Evolutionary conservation across 305 asterid species (phyloP).

Genomic region (Fraxinus baroniana): DNA sequence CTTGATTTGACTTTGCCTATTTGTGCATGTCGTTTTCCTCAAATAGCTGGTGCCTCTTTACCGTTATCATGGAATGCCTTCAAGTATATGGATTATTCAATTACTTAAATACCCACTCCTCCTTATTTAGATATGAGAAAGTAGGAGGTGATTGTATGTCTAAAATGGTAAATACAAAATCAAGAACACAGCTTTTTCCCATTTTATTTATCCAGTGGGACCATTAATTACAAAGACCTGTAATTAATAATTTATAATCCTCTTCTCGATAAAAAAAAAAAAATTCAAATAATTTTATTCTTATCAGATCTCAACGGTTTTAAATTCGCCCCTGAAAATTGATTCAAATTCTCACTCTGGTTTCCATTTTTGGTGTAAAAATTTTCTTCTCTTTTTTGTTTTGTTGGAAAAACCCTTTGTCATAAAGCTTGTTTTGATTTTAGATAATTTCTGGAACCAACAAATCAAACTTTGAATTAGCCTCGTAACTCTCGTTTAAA

Average conservation of each 20-base stretch:
- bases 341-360: not conserved
- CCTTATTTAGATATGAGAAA: not conserved
- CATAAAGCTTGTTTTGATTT: not conserved
- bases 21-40: constrained; percentile 1
- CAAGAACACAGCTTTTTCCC: not conserved
- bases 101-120: not conserved
- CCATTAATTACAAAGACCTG: not conserved
- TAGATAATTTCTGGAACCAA: not conserved
- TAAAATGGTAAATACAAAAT: constrained; percentile 2
- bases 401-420: not conserved
- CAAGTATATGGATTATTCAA: not conserved
- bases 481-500: constrained; percentile 4
- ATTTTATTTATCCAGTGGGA: not conserved
- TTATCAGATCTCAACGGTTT: constrained; percentile 45
- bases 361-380: not conserved
- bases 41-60: not conserved
- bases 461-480: not conserved
- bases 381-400: not conserved
- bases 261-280: constrained; percentile 16
- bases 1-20: not conserved
- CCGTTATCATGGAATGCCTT: not conserved
- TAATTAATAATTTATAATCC: not conserved
- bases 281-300: constrained; percentile 3
- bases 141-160: not conserved
- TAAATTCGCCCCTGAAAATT: constrained; percentile 9